These are phyloP conservation scores for Epithemia pelagica DNA, from an alignment of 108 stramenopile genomes.

Conservation along the genomic window DNA sequence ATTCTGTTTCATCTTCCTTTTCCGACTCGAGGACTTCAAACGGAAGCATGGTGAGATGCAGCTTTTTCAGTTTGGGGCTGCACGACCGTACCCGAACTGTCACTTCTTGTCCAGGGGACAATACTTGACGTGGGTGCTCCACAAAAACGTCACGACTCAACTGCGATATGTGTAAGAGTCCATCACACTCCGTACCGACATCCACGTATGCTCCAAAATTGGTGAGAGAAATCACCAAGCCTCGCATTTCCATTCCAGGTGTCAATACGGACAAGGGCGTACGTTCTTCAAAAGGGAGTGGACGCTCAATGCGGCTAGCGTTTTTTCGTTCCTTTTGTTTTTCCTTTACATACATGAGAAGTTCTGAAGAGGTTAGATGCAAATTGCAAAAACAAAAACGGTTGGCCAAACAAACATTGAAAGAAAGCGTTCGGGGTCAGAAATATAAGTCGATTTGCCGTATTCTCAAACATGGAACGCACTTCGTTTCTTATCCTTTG, in stretches of 20 bases:
- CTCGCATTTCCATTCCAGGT: constrained; percentile 48
- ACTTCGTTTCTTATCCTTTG: constrained; percentile 59
- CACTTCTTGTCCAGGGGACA: constrained; percentile 71
- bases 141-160: constrained; percentile 70
- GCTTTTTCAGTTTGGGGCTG: constrained; percentile 57
- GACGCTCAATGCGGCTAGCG: constrained; percentile 42
- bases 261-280: constrained; percentile 34
- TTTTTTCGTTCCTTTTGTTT: constrained; percentile 46
- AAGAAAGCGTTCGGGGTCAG: neutral
- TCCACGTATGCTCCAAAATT: constrained; percentile 89
- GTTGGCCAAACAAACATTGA: neutral
- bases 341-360: constrained; percentile 52
- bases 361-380: constrained; percentile 13
- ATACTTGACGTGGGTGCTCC: constrained; percentile 58
- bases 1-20: constrained; percentile 37
- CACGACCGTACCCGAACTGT: constrained; percentile 49
- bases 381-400: neutral
- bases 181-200: constrained; percentile 84
- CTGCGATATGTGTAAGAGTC: constrained; percentile 80
- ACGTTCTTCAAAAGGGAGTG: constrained; percentile 42
- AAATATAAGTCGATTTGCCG: too few relatives aligned
- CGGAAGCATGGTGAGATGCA: constrained; percentile 76
- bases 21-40: constrained; percentile 33
- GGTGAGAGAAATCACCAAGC: constrained; percentile 72
- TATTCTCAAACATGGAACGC: too few relatives aligned